These are phyloP conservation scores for Coriolopsis trogii DNA, from an alignment of 1,284 basidiomycete species.

Conservation along the genomic window DNA sequence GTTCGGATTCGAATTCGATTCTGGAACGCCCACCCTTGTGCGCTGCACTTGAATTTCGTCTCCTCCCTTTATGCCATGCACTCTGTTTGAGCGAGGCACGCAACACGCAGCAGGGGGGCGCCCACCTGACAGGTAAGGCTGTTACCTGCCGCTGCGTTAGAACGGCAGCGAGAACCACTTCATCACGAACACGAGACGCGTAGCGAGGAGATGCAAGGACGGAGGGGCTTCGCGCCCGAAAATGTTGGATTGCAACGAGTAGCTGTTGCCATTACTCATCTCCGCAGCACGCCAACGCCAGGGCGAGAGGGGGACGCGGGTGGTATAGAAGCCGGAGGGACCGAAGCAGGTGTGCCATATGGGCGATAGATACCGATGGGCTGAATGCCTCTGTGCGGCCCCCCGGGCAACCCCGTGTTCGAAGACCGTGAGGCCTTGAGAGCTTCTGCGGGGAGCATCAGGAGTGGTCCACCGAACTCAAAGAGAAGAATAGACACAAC, in stretches of 20 bases:
- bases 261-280: conserved; percentile 26
- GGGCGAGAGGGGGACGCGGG: conserved; percentile 20
- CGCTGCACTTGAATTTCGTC: no score
- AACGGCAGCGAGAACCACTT: not conserved
- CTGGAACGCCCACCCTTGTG: no score
- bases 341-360: conserved; percentile 37
- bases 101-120: not conserved
- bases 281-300: conserved; percentile 28
- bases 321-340: conserved; percentile 36
- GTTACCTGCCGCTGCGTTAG: not conserved
- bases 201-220: conserved; percentile 10
- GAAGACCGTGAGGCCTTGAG: conserved; percentile 20
- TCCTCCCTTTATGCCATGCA: no score
- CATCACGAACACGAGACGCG: conserved; percentile 1
- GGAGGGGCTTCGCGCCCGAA: conserved; percentile 7
- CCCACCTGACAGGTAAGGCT: not conserved
- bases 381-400: conserved; percentile 27
- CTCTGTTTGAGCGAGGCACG: conserved; percentile 3
- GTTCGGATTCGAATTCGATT: no score
- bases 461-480: conserved; percentile 23
- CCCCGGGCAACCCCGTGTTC: conserved; percentile 28
- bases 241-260: conserved; percentile 11
- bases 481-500: conserved; percentile 19
- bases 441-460: conserved; percentile 30
- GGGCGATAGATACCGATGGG: conserved; percentile 37